These are phyloP conservation scores for Sclerotinia spermophila DNA, from an alignment of 2,329 filamentous ascomycete genomes.

Conservation along the genomic window DNA sequence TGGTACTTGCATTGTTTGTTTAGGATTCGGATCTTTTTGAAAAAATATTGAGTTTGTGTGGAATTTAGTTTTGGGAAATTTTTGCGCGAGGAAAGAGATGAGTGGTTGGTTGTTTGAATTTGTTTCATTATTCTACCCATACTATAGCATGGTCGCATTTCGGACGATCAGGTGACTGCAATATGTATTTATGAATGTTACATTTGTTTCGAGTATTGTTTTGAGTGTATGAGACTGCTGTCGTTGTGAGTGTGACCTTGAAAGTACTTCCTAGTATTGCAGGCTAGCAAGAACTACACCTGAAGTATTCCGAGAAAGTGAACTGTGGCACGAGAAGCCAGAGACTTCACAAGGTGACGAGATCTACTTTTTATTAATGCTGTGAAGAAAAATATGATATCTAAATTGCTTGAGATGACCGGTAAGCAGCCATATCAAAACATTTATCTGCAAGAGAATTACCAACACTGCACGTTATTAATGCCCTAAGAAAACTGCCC, in stretches of 20 bases:
- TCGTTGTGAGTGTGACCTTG: neutral
- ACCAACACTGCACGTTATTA: too few species aligned
- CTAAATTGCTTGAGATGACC: neutral
- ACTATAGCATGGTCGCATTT: constrained; percentile 3
- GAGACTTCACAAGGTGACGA: neutral
- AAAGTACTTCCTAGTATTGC: neutral
- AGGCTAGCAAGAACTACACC: neutral
- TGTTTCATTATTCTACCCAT: neutral
- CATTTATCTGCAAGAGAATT: too few species aligned
- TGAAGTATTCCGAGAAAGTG: neutral
- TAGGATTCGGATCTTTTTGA: neutral
- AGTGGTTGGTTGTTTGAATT: neutral
- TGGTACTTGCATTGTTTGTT: neutral
- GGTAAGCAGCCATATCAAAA: too few species aligned
- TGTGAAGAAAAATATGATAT: too few species aligned
- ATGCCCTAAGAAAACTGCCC: neutral
- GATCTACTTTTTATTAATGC: neutral
- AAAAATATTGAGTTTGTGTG: neutral
- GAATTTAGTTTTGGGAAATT: neutral
- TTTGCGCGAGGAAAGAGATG: neutral
- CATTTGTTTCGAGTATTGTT: neutral
- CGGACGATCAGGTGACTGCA: neutral
- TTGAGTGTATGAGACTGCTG: too few species aligned
- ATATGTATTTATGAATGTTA: neutral
- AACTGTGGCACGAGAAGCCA: neutral